phyloP scores from a whole-genome alignment of 805 yeast species.

The Metschnikowia kunwiensis region DNA sequence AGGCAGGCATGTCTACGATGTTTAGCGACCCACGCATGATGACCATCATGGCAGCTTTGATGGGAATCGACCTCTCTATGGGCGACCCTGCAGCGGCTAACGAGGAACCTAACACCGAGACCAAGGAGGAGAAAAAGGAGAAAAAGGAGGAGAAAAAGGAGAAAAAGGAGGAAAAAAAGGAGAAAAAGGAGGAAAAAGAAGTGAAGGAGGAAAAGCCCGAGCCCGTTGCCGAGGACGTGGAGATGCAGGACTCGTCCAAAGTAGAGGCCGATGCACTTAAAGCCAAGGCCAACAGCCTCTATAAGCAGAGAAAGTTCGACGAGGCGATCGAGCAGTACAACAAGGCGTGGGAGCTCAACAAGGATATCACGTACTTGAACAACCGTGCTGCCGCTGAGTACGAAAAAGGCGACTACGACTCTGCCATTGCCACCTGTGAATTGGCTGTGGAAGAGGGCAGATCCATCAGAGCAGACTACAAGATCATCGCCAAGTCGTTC shows the following conservation, averaged over 20 bases:
- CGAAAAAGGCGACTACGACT: constrained; percentile 89
- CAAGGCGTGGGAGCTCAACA: constrained; percentile 76
- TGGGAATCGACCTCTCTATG: constrained; percentile 74
- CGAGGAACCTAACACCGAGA: constrained; percentile 8
- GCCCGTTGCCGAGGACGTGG: constrained; percentile 28
- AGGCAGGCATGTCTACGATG: constrained; percentile 65
- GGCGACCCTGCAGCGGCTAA: constrained; percentile 17
- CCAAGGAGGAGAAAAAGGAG: constrained; percentile 12
- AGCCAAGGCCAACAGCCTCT: constrained; percentile 79
- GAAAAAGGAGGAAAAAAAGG: constrained; percentile 10
- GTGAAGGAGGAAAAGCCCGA: constrained; percentile 11
- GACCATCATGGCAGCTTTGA: constrained; percentile 79
- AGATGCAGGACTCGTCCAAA: constrained; percentile 37
- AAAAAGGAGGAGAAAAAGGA: constrained; percentile 10
- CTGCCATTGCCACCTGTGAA: constrained; percentile 77
- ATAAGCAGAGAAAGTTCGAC: constrained; percentile 85
- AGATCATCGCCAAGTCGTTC: constrained; percentile 85
- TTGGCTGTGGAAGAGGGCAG: constrained; percentile 87
- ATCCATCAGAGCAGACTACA: constrained; percentile 87
- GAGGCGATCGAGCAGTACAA: constrained; percentile 86
- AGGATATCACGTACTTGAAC: constrained; percentile 90
- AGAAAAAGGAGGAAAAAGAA: constrained; percentile 10
- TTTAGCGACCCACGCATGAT: constrained; percentile 80
- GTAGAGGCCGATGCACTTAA: constrained; percentile 66
- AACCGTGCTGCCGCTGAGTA: constrained; percentile 97